Evolutionary conservation across 139 green algal species (phyloP).

Genomic region (Yamagishiella unicocca): DNA sequence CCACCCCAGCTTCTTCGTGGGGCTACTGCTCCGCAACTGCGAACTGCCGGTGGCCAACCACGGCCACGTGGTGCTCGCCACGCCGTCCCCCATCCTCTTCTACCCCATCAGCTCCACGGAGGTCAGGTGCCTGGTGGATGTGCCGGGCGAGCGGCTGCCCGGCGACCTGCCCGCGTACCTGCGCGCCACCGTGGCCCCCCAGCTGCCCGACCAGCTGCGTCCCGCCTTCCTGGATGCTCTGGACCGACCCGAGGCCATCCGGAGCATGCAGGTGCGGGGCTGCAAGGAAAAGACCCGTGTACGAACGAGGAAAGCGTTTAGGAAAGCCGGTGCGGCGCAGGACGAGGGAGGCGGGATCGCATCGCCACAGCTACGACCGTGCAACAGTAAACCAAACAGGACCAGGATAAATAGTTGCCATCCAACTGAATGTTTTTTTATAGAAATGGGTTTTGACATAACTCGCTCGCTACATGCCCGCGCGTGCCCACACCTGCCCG

Average conservation of each 20-base stretch:
- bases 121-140: conserved; percentile 93
- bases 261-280: conserved; percentile 59
- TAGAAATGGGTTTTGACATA: too few species aligned
- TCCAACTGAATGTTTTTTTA: too few species aligned
- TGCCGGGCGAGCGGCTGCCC: conserved; percentile 82
- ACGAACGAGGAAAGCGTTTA: background rate
- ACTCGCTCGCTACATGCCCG: too few species aligned
- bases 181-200: conserved; percentile 58
- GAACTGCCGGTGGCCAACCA: conserved; percentile 89
- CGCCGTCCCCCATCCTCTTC: conserved; percentile 97
- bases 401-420: too few species aligned
- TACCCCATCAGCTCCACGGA: conserved; percentile 96
- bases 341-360: too few species aligned
- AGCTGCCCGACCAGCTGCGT: conserved; percentile 85
- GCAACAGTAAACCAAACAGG: too few species aligned
- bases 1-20: conserved; percentile 95
- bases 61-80: conserved; percentile 96
- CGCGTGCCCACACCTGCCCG: too few species aligned
- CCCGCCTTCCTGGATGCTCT: conserved; percentile 78
- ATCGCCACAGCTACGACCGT: too few species aligned
- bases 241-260: conserved; percentile 60
- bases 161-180: conserved; percentile 71
- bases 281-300: too few species aligned
- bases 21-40: conserved; percentile 83
- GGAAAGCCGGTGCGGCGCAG: background rate